Conservation (phyloP, 805 yeast genomes). For the Myxozyma nipponensis region DNA sequence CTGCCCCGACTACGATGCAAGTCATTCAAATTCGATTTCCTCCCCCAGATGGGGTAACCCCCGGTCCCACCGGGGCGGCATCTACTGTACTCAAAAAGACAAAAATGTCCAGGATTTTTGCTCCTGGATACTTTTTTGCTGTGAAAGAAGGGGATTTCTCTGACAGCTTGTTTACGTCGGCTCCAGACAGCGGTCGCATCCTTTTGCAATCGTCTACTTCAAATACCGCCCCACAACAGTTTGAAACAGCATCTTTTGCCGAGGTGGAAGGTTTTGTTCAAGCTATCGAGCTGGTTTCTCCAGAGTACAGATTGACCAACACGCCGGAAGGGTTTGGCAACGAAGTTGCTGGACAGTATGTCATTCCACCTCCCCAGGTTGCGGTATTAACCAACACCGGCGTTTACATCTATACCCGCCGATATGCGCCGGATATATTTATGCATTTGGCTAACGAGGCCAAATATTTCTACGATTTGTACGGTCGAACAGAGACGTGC, state of each 20-base stretch:
- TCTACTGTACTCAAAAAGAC: constrained; percentile 46
- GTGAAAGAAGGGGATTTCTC: constrained; percentile 42
- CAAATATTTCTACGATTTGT: constrained; percentile 65
- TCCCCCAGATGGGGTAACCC: constrained; percentile 33
- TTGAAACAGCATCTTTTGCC: constrained; percentile 77
- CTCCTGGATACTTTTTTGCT: constrained; percentile 84
- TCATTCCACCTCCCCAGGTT: constrained; percentile 56
- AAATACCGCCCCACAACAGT: constrained; percentile 38
- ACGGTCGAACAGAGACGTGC: constrained; percentile 87
- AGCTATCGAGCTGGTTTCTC: constrained; percentile 67
- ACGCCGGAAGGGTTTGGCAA: constrained; percentile 82
- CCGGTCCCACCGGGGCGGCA: constrained; percentile 16
- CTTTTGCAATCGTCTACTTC: constrained; percentile 31
- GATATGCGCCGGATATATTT: constrained; percentile 76
- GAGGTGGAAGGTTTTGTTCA: constrained; percentile 61
- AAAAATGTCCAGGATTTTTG: constrained; percentile 55
- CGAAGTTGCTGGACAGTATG: constrained; percentile 81
- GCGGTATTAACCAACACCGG: constrained; percentile 82
- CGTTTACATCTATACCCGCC: constrained; percentile 67
- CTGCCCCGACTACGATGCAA: constrained; percentile 40
- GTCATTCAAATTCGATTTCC: constrained; percentile 45
- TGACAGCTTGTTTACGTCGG: constrained; percentile 62
- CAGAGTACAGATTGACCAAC: constrained; percentile 65
- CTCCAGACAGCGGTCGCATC: constrained; percentile 76
- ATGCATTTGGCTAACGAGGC: constrained; percentile 64